These are phyloP conservation scores for Stellera chamaejasme DNA, from an alignment of 345 rosid genomes.

Conservation along the genomic window DNA sequence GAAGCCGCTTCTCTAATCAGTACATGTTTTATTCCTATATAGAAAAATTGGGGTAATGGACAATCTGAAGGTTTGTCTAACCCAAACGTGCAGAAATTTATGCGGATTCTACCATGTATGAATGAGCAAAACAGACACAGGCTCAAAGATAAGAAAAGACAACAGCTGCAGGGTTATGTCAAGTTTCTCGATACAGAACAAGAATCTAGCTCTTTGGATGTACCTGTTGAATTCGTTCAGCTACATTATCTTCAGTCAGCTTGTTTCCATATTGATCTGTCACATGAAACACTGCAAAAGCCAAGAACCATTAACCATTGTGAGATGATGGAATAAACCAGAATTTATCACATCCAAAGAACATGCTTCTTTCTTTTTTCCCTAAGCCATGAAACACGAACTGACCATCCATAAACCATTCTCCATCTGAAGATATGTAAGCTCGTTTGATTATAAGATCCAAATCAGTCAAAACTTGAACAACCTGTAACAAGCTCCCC, in stretches of 20 bases:
- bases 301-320: slow-evolving; percentile 4
- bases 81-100: too few relatives aligned
- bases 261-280: slow-evolving; percentile 67
- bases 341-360: background rate
- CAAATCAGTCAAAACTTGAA: slow-evolving; percentile 76
- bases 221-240: slow-evolving; percentile 72
- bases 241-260: slow-evolving; percentile 50
- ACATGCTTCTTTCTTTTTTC: too few relatives aligned
- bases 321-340: slow-evolving; percentile 10
- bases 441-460: slow-evolving; percentile 63
- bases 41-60: too few relatives aligned
- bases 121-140: too few relatives aligned
- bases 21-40: too few relatives aligned
- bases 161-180: too few relatives aligned
- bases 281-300: slow-evolving; percentile 57
- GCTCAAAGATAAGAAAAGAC: too few relatives aligned
- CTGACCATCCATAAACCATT: slow-evolving; percentile 91
- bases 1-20: too few relatives aligned
- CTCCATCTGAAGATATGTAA: slow-evolving; percentile 83
- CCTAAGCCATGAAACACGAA: slow-evolving; percentile 6
- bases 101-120: too few relatives aligned
- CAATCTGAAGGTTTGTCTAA: too few relatives aligned
- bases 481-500: slow-evolving; percentile 75
- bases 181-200: too few relatives aligned
- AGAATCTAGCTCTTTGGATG: slow-evolving; percentile 16